A percentile compares a stretch with the other conserved stretches of the same genome.
phyloP scores from a whole-genome alignment of 2,329 filamentous ascomycete species.

The Claviceps sp. region DNA sequence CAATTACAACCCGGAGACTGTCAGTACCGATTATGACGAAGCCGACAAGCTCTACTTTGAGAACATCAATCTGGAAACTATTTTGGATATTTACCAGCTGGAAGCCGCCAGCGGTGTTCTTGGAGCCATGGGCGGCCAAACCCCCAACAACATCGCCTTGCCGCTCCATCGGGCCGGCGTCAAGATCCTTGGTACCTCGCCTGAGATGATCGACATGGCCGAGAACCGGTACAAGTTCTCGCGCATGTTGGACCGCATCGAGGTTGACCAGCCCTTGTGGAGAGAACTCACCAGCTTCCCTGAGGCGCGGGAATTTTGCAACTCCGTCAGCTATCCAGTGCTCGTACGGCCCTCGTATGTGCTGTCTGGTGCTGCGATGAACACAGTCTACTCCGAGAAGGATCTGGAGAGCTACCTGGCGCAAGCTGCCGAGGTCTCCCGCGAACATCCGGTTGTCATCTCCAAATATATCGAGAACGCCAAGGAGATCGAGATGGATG shows the following conservation, averaged over 20 bases:
- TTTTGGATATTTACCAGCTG: conserved; percentile 85
- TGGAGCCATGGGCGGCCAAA: conserved; percentile 93
- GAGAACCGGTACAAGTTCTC: conserved; percentile 99
- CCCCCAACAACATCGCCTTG: conserved; percentile 93
- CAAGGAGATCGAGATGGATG: conserved; percentile 99
- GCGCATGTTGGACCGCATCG: conserved; percentile 89
- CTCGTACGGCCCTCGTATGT: conserved; percentile 94
- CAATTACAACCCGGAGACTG: conserved; percentile 85
- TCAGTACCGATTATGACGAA: conserved; percentile 85
- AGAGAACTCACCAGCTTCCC: conserved; percentile 93
- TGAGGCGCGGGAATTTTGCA: conserved; percentile 77
- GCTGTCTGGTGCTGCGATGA: conserved; percentile 95
- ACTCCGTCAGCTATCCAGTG: conserved; percentile 82
- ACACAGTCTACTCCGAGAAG: conserved; percentile 93
- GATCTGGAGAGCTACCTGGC: conserved; percentile 80
- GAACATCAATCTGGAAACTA: conserved; percentile 79
- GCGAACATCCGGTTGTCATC: conserved; percentile 93
- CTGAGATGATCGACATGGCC: conserved; percentile 96
- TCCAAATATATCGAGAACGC: conserved; percentile 99
- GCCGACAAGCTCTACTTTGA: conserved; percentile 93
- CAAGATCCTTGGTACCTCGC: conserved; percentile 87
- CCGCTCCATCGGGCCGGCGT: conserved; percentile 79
- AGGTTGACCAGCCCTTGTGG: conserved; percentile 93
- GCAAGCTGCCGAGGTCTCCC: conserved; percentile 85
- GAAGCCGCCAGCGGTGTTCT: conserved; percentile 76